Percentiles rank a stretch among this genome's conserved stretches.
Evolutionary conservation across 2,329 filamentous ascomycete species (phyloP).

Genomic region (Colletotrichum theobromicola): DNA sequence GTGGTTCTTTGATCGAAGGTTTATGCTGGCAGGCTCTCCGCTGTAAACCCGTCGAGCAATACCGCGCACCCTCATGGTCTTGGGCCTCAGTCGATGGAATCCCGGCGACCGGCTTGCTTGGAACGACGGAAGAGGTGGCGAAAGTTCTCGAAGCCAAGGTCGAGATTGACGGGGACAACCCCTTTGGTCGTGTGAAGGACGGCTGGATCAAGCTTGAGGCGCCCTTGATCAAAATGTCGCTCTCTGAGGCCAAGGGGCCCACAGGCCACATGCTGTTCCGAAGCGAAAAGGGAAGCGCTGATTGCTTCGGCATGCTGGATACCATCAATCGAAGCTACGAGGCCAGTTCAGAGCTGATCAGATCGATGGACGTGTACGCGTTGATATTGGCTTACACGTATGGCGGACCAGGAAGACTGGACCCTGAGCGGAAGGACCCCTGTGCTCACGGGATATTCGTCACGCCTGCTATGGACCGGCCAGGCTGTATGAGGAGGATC

Average conservation of each 20-base stretch:
- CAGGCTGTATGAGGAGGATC: background rate
- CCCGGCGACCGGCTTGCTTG: background rate
- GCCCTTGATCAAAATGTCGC: background rate
- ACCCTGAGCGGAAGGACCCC: background rate
- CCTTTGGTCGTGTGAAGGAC: slow-evolving; percentile 13
- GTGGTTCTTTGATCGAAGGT: background rate
- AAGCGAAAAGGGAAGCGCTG: background rate
- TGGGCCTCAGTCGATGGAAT: slow-evolving; percentile 12
- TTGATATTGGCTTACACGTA: background rate
- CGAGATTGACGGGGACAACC: slow-evolving; percentile 9
- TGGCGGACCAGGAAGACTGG: background rate
- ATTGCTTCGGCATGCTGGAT: background rate
- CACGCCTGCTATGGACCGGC: background rate
- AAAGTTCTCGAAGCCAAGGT: slow-evolving; percentile 1
- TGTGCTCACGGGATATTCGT: background rate
- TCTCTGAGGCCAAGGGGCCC: slow-evolving; percentile 1
- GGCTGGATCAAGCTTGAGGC: slow-evolving; percentile 14
- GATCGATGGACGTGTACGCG: background rate
- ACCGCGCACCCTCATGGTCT: slow-evolving; percentile 17
- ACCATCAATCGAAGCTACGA: background rate
- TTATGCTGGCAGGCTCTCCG: slow-evolving; percentile 3
- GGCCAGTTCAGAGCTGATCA: background rate
- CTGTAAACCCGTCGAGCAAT: background rate
- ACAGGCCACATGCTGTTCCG: background rate
- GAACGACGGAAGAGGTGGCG: background rate